Percentiles rank a stretch among this genome's conserved stretches.
phyloP scores from a whole-genome alignment of 2,329 filamentous ascomycete species.

The Botryotinia convoluta region DNA sequence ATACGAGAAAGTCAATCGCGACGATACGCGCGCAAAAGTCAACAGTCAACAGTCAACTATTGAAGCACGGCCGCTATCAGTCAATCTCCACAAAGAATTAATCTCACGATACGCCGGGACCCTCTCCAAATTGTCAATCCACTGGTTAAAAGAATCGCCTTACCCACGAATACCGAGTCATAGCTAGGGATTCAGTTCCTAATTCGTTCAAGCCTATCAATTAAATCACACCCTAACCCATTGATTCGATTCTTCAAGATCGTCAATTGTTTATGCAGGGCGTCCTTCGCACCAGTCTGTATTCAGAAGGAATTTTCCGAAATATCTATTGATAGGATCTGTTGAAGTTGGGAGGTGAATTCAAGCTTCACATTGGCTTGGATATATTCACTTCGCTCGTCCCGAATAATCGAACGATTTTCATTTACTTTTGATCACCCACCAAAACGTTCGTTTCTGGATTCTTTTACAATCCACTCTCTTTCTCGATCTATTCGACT shows the following conservation, averaged over 20 bases:
- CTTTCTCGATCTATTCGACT: not conserved
- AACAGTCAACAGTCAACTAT: constrained; percentile 1
- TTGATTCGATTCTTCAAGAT: not conserved
- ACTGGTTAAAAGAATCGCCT: not conserved
- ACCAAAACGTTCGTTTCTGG: not conserved
- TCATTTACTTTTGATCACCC: not conserved
- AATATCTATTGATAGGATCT: not conserved
- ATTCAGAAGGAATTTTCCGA: constrained; percentile 2
- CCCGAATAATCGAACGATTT: not conserved
- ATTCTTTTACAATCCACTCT: not conserved
- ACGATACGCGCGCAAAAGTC: constrained; percentile 15
- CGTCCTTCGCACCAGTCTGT: not conserved
- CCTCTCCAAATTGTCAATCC: not conserved
- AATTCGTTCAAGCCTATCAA: not conserved
- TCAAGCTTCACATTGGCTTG: not conserved
- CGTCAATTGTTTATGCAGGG: constrained; percentile 12
- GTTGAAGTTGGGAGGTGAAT: not conserved
- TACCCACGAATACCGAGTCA: not conserved
- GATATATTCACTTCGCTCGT: not conserved
- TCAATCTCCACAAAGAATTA: constrained; percentile 12
- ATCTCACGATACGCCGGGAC: constrained; percentile 13
- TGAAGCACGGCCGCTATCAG: constrained; percentile 11
- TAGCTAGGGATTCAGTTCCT: not conserved
- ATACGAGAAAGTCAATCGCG: constrained; percentile 1
- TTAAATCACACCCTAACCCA: not conserved